Evolutionary conservation across 202 grass and related monocot species (phyloP).

Genomic region (Setaria italica): DNA sequence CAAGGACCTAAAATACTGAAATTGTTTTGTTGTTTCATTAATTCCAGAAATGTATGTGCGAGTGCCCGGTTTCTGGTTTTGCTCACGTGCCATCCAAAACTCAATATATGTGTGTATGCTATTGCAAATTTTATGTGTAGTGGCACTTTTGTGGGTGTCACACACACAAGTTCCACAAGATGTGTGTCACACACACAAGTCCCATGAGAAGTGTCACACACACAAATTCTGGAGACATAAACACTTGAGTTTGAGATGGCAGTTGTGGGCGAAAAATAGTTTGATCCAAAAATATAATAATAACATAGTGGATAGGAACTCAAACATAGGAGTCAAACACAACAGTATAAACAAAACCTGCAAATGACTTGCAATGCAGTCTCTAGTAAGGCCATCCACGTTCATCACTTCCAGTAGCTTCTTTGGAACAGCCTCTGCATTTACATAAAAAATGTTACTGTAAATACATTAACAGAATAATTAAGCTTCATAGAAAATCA

Average conservation of each 20-base stretch:
- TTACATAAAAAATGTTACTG: slow-evolving; percentile 11
- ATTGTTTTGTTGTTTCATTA: not conserved
- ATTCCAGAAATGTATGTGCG: not conserved
- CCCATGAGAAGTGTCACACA: not conserved
- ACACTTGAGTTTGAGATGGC: not conserved
- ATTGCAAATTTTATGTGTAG: not conserved
- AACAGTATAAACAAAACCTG: slow-evolving; percentile 51
- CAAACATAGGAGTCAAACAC: not conserved
- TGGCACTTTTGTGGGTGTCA: not conserved
- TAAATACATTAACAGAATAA: not conserved
- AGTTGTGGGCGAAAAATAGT: not conserved
- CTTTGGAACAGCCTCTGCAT: slow-evolving; percentile 69
- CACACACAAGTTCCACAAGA: not conserved
- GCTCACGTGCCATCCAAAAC: not conserved
- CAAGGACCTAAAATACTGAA: not conserved
- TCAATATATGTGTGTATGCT: not conserved
- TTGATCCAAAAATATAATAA: not conserved
- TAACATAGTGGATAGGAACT: not conserved
- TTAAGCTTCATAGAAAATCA: not conserved
- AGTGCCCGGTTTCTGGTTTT: not conserved
- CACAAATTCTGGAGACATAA: not conserved
- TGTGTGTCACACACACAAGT: not conserved
- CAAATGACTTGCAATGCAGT: slow-evolving; percentile 69
- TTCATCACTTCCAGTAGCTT: slow-evolving; percentile 69
- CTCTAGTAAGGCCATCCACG: slow-evolving; percentile 56